Conservation (phyloP, 129 eudicot species). For the Cynara cardunculus region DNA sequence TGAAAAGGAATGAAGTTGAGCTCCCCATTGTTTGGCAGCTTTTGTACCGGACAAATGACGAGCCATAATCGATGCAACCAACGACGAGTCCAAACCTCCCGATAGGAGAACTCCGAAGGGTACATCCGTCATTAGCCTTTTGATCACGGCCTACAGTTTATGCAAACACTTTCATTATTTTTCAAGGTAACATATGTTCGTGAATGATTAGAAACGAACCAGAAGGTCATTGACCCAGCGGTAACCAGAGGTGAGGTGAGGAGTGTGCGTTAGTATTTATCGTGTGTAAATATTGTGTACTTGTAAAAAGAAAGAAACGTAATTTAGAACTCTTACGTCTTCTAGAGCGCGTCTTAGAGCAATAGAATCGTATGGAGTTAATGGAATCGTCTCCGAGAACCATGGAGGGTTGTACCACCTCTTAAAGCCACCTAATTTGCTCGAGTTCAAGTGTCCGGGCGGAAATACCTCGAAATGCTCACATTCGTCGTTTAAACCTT, state of each 20-base stretch:
- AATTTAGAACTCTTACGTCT: slow-evolving; percentile 34
- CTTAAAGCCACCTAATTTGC: slow-evolving; percentile 50
- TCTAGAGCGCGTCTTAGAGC: slow-evolving; percentile 70
- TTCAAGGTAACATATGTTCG: background rate
- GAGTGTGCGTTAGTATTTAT: no score
- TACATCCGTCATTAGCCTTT: slow-evolving; percentile 84
- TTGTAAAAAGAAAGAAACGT: no score
- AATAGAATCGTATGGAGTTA: slow-evolving; percentile 62
- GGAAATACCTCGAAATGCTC: slow-evolving; percentile 77
- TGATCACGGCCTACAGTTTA: slow-evolving; percentile 54
- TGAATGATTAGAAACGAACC: background rate
- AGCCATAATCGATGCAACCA: slow-evolving; percentile 67
- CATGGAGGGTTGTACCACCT: slow-evolving; percentile 81
- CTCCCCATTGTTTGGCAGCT: slow-evolving; percentile 75
- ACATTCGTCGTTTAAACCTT: slow-evolving; percentile 70
- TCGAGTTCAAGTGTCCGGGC: slow-evolving; percentile 70
- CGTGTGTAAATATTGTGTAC: background rate
- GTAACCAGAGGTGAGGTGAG: no score
- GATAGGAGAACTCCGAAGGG: slow-evolving; percentile 78
- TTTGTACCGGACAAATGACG: slow-evolving; percentile 70
- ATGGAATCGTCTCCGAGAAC: slow-evolving; percentile 67
- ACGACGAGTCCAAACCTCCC: slow-evolving; percentile 81
- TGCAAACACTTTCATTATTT: background rate
- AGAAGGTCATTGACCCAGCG: no score
- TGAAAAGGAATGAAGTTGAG: slow-evolving; percentile 77